phyloP scores from a whole-genome alignment of 2,329 filamentous ascomycete genomes.

The Penicillium sp. region DNA sequence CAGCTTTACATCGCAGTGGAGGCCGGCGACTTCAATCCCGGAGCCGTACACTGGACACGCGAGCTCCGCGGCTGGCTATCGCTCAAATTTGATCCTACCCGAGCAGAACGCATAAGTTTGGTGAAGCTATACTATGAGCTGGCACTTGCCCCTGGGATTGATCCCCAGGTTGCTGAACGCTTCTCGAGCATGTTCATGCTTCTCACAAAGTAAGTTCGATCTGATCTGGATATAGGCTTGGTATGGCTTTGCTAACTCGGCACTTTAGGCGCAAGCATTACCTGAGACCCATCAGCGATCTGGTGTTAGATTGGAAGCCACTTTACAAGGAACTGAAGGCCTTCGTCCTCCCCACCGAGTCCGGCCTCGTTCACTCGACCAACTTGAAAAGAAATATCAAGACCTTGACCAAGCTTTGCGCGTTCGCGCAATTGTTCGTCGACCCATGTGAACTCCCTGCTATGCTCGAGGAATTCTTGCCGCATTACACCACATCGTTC shows the following conservation, averaged over 20 bases:
- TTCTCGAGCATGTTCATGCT: slow-evolving; percentile 97
- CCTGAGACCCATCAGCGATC: slow-evolving; percentile 82
- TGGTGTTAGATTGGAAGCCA: slow-evolving; percentile 90
- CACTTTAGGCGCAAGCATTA: slow-evolving; percentile 85
- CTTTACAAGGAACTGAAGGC: slow-evolving; percentile 91
- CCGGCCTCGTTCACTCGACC: slow-evolving; percentile 62
- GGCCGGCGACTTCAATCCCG: slow-evolving; percentile 90
- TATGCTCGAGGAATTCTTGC: slow-evolving; percentile 78
- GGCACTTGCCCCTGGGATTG: slow-evolving; percentile 83
- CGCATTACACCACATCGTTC: slow-evolving; percentile 91
- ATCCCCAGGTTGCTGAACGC: slow-evolving; percentile 77
- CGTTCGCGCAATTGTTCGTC: slow-evolving; percentile 89
- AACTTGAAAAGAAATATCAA: slow-evolving; percentile 67
- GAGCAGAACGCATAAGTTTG: slow-evolving; percentile 77
- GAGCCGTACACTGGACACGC: slow-evolving; percentile 93
- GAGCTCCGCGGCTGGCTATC: slow-evolving; percentile 94
- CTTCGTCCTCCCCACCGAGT: slow-evolving; percentile 83
- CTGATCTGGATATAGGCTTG: background rate
- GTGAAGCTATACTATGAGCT: slow-evolving; percentile 95
- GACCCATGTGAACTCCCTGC: slow-evolving; percentile 81
- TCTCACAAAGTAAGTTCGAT: slow-evolving; percentile 75
- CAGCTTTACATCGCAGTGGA: slow-evolving; percentile 90
- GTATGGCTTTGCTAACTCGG: slow-evolving; percentile 19
- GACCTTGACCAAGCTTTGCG: slow-evolving; percentile 83
- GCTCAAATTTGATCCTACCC: slow-evolving; percentile 94